Percentiles rank a stretch among this genome's conserved stretches.
Conservation (phyloP, 2,329 filamentous ascomycete species). For the Cryphonectria parasitica region DNA sequence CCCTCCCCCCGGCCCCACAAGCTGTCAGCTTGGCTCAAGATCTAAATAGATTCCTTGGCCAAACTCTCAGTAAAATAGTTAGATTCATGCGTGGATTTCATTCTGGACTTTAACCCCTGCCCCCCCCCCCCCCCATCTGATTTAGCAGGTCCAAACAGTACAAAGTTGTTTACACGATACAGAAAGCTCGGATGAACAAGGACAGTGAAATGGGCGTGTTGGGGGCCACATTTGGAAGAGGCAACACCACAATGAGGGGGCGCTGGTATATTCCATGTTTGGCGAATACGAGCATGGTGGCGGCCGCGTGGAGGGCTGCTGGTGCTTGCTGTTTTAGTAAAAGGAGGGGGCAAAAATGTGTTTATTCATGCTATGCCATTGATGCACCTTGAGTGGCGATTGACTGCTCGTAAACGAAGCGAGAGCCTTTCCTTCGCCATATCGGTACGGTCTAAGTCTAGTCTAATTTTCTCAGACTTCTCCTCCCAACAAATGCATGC, state of each 20-base stretch:
- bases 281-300: not conserved
- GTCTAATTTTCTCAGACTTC: not conserved
- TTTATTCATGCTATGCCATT: not conserved
- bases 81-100: constrained; percentile 16
- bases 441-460: not conserved
- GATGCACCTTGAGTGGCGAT: not conserved
- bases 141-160: not conserved
- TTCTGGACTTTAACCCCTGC: constrained; percentile 4
- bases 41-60: not conserved
- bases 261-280: not conserved
- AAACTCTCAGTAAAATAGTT: not conserved
- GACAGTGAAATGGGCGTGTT: not conserved
- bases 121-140: no score
- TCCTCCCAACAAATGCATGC: not conserved
- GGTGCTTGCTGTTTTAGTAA: not conserved
- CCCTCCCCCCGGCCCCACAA: not conserved
- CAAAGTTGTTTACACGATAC: not conserved
- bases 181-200: not conserved
- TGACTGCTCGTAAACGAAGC: not conserved
- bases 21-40: constrained; percentile 1
- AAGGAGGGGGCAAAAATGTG: not conserved
- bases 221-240: not conserved
- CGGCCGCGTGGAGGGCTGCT: not conserved
- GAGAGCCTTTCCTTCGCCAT: not conserved
- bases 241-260: not conserved